Base-by-base conservation (phyloP, 1,284 basidiomycete species). In the Ceratobasidium sp. region DNA sequence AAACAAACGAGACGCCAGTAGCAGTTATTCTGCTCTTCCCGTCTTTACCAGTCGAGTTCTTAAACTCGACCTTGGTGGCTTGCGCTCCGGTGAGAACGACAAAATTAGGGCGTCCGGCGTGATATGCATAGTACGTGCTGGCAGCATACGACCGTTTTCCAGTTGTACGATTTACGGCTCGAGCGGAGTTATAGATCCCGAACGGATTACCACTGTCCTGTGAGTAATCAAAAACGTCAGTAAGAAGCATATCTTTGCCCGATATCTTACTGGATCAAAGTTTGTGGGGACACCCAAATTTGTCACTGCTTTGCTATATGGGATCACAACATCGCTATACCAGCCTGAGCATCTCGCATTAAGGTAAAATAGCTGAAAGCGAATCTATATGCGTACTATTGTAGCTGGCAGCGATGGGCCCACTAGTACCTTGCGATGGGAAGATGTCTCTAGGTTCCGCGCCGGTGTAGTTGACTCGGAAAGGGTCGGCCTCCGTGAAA, bases 61-160 rank as follows among this genome's bases (percentile, higher is more conserved):
- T 73, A 52, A 78, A 75, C 27, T 70, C 40, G 43, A 78, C 70
- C 54, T 73, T 74, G 60, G 75, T 75, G 2, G 74, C 76, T 2
- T 72, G 69, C 0, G 74, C 73, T 13, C 72, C 47, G 31, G 73
- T 74, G 42, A 74, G 60, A 15, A 77, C 73, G n/a, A 73, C 70
- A 65, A 78, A 62, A 55, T 78, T 78, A 29, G 71, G 22, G 4
- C 75, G 67, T 32, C 70, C 68, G 0, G 73, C 73, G 47, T 70
- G 15, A 8, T 70, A 71, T 15, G 69, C 70, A 53, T 74, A 75
- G 69, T 78, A 77, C 3, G 74, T 77, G 12, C 74, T 75, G 12
- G 74, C 69, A 3, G 76, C 70, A 55, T 73, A 77, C 52, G 74
- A 75, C 22, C 77, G 71, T 6, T 72, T 75, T 2, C 73, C 72